Conservation (phyloP, 2,329 filamentous ascomycete genomes). For the Juglanconis juglandina region DNA sequence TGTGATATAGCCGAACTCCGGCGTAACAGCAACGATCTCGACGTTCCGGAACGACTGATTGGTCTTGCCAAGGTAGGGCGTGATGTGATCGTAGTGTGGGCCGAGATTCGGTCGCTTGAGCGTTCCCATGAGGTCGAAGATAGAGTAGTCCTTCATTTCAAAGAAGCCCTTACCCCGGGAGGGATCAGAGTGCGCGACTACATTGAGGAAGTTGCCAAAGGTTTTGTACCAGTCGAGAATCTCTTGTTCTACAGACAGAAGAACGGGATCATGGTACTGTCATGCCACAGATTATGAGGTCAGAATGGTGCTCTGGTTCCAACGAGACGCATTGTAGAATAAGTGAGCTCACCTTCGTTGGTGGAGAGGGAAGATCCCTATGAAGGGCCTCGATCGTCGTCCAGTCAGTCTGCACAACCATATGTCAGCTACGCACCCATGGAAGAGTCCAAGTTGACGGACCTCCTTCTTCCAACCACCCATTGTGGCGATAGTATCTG, state of each 20-base stretch:
- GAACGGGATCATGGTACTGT: neutral
- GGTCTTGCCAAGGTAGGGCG: neutral
- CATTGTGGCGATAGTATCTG: neutral
- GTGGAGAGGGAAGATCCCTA: neutral
- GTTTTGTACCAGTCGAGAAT: neutral
- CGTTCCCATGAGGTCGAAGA: slow-evolving; percentile 3
- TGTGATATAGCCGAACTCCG: neutral
- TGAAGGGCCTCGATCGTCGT: neutral
- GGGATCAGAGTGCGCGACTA: neutral
- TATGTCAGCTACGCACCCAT: too few species aligned
- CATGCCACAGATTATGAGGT: too few species aligned
- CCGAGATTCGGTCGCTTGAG: neutral
- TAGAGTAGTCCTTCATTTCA: slow-evolving; percentile 2
- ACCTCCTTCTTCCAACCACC: slow-evolving; percentile 1
- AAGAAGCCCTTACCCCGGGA: neutral
- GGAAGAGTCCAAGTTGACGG: neutral
- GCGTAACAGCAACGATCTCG: neutral
- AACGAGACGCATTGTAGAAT: neutral
- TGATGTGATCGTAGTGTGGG: neutral
- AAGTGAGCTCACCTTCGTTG: neutral
- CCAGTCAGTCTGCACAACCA: neutral
- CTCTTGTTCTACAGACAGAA: neutral
- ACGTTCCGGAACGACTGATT: neutral
- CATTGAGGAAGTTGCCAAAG: slow-evolving; percentile 1
- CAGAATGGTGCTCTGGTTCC: too few species aligned